A percentile compares a stretch with the other conserved stretches of the same genome.
Conservation (phyloP, 1,284 basidiomycete genomes). For the Heterobasidion occidentale region DNA sequence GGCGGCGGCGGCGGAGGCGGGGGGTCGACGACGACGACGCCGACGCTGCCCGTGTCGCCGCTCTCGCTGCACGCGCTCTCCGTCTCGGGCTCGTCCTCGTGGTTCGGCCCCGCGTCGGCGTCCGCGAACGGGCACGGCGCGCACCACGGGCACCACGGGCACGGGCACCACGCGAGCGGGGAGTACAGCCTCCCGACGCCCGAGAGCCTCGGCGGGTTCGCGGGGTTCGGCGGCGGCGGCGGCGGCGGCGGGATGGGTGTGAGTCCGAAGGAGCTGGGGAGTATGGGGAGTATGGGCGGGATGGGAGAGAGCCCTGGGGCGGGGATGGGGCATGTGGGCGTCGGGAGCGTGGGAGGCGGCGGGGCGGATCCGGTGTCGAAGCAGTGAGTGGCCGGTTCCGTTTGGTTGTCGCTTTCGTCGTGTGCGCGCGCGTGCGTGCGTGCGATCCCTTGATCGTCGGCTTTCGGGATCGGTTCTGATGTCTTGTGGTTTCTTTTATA, state of each 20-base stretch:
- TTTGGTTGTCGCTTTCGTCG: too few species aligned
- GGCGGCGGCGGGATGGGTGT: slow-evolving; percentile 17
- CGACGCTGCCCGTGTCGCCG: slow-evolving; percentile 19
- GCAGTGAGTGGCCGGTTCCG: slow-evolving; percentile 25
- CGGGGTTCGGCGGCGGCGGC: slow-evolving; percentile 10
- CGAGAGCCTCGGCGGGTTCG: slow-evolving; percentile 22
- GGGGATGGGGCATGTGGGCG: slow-evolving; percentile 6
- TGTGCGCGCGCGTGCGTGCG: too few species aligned
- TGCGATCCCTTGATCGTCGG: too few species aligned
- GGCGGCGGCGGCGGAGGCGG: slow-evolving; percentile 10
- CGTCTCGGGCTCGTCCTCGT: background rate
- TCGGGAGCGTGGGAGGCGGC: slow-evolving; percentile 16
- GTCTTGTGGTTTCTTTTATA: too few species aligned
- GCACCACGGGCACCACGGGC: background rate
- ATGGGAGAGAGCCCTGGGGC: slow-evolving; percentile 7
- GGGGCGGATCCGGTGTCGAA: slow-evolving; percentile 29
- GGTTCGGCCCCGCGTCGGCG: slow-evolving; percentile 4
- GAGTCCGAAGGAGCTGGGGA: slow-evolving; percentile 24
- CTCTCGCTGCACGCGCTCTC: slow-evolving; percentile 21
- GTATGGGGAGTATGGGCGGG: slow-evolving; percentile 5
- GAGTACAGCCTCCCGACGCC: slow-evolving; percentile 30
- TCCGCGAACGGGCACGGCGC: background rate
- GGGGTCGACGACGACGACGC: background rate
- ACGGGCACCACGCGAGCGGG: slow-evolving; percentile 2
- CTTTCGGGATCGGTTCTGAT: too few species aligned